Evolutionary conservation across 352 stramenopile genomes (phyloP), one percentile per base, ranked within the genome.

Genomic region (Phytophthora pseudosyringae): DNA sequence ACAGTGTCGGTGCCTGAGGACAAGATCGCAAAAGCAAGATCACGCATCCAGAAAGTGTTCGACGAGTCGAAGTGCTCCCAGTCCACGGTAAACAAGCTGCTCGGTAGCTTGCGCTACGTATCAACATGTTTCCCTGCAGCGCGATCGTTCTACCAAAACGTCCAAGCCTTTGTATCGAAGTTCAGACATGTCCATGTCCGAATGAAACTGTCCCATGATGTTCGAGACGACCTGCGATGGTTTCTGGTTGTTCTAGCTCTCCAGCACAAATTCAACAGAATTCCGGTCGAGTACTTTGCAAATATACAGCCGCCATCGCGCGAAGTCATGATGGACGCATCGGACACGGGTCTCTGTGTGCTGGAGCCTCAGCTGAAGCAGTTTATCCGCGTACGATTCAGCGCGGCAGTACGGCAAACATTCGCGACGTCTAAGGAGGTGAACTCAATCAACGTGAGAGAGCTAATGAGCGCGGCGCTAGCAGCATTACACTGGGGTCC

Each of bases 381-480:
- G 40, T 69, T 28, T 16, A 54, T 64, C 3, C 46, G 46, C n/a
- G 11, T 64, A 2, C 6, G 38, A 50, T 69, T 64, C 40, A 33
- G 6, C 11, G 21, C 18, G 6, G 15, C 13, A 3, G 25, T 28
- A 0, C 29, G 54, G 21, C 1, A 31, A 16, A 35, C n/a, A 0
- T 64, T 69, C 18, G 21, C 18, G 0, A 32, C 4, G 0, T 35
- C 46, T 1, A 70, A 65, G 21, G 1, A 18, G 15, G 32, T 11
- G 0, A 65, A 65, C 26, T 65, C 54, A 2, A 69, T 64, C 15
- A 59, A 64, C n/a, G 61, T 64, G 2, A 1, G 61, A 4, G 61
- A 60, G 13, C 6, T 55, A 1, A 54, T 69, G 53, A 59, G 53
- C 10, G 39, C 39, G 0, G 25, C 35, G 1, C 33, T 69, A 3